These are phyloP conservation scores for Epicoccum sorghinum DNA, from an alignment of 2,329 filamentous ascomycete genomes.

Conservation along the genomic window DNA sequence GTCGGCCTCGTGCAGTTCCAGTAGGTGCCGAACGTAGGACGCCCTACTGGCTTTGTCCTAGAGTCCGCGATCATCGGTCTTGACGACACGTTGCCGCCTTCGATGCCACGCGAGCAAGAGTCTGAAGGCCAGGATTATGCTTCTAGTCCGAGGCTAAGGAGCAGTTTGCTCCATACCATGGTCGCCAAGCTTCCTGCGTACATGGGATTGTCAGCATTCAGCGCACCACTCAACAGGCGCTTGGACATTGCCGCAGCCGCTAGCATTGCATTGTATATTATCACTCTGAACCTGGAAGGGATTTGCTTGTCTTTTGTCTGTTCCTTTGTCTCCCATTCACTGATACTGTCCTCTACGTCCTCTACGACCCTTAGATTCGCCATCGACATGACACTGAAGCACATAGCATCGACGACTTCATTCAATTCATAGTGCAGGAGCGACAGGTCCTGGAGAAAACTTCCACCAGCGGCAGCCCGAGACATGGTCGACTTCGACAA, in stretches of 20 bases:
- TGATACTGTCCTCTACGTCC: not conserved
- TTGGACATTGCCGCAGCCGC: conserved; percentile 13
- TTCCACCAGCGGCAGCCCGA: not conserved
- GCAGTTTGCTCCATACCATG: not conserved
- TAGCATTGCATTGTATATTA: conserved; percentile 30
- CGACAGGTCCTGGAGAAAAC: not conserved
- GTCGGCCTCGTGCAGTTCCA: conserved; percentile 8
- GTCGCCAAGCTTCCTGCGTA: not conserved
- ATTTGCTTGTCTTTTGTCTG: conserved; percentile 10
- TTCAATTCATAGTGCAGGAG: conserved; percentile 20
- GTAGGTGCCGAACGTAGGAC: not conserved
- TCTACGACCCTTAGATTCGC: not conserved
- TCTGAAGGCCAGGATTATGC: conserved; percentile 1
- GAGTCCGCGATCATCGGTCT: not conserved
- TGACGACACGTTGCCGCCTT: conserved; percentile 2
- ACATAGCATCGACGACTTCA: conserved; percentile 14
- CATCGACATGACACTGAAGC: conserved; percentile 27
- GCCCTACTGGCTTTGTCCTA: not conserved
- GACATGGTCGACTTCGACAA: conserved; percentile 29
- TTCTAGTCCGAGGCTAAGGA: conserved; percentile 1
- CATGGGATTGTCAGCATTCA: conserved; percentile 3
- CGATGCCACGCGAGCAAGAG: conserved; percentile 13
- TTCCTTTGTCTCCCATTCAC: conserved; percentile 1
- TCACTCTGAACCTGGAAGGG: conserved; percentile 20
- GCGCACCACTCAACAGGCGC: conserved; percentile 9